phyloP scores from a whole-genome alignment of 345 rosid species.

The Physaria fendleri region DNA sequence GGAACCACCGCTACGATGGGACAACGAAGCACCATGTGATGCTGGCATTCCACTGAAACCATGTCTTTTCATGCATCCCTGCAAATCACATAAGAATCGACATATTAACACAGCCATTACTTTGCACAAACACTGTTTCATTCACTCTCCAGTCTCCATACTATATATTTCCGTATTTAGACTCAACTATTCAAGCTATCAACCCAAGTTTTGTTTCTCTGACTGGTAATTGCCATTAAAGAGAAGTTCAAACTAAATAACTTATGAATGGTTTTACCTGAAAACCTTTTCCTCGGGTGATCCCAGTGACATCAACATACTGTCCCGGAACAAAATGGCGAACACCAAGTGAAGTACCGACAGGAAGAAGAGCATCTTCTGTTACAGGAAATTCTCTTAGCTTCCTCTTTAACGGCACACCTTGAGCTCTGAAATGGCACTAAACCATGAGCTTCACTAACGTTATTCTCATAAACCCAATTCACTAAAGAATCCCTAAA shows the following conservation, averaged over 20 bases:
- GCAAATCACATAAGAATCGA: constrained; percentile 16
- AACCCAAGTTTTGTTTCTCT: not conserved
- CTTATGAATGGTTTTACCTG: constrained; percentile 43
- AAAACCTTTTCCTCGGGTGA: constrained; percentile 91
- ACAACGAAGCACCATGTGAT: constrained; percentile 75
- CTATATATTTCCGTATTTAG: not conserved
- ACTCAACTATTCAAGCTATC: not conserved
- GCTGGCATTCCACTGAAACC: constrained; percentile 55
- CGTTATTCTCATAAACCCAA: not conserved
- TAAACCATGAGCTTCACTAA: constrained; percentile 15
- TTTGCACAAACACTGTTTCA: not conserved
- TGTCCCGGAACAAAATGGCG: constrained; percentile 97
- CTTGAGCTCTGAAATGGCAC: too few relatives aligned
- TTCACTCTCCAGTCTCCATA: not conserved
- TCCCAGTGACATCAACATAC: constrained; percentile 77
- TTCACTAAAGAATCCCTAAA: not conserved
- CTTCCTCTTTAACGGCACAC: constrained; percentile 88
- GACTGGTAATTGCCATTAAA: not conserved
- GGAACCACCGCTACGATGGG: constrained; percentile 79
- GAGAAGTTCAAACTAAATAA: not conserved
- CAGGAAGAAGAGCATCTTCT: constrained; percentile 82
- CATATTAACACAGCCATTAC: constrained; percentile 4
- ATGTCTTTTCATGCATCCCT: constrained; percentile 87
- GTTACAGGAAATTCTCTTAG: constrained; percentile 90
- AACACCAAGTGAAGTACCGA: constrained; percentile 63